These are phyloP conservation scores for Mimosa bimucronata DNA, from an alignment of 306 rosid species.

Conservation along the genomic window DNA sequence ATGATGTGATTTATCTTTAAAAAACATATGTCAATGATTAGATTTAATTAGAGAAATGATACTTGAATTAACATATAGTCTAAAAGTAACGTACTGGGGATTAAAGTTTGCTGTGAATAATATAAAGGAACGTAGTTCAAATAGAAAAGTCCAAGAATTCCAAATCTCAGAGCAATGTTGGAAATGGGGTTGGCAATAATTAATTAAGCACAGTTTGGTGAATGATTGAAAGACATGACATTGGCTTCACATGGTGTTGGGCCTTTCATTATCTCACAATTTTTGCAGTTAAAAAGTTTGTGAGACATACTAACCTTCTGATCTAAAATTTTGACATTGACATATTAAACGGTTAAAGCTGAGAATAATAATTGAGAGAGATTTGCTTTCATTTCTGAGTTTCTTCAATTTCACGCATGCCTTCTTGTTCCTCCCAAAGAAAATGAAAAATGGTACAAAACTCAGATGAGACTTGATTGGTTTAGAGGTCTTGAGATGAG, in stretches of 20 bases:
- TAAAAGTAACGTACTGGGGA: background rate
- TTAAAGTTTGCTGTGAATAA: background rate
- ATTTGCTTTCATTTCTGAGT: slow-evolving; percentile 7
- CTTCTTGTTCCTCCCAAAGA: background rate
- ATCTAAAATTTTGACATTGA: slow-evolving; percentile 31
- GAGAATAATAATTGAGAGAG: slow-evolving; percentile 1
- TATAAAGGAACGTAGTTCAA: slow-evolving; percentile 8
- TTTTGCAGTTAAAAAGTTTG: slow-evolving; percentile 13
- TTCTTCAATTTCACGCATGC: slow-evolving; percentile 18
- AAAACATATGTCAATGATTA: no score
- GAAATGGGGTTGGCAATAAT: slow-evolving; percentile 20
- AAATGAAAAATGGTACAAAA: background rate
- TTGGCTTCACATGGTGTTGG: slow-evolving; percentile 44
- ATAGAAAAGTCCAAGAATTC: slow-evolving; percentile 25
- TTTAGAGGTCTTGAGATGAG: slow-evolving; percentile 18
- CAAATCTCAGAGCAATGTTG: slow-evolving; percentile 24
- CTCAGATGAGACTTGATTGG: background rate
- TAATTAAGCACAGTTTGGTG: slow-evolving; percentile 37
- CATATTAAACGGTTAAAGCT: slow-evolving; percentile 19
- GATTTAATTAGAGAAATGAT: background rate
- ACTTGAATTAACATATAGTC: slow-evolving; percentile 5
- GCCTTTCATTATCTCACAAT: slow-evolving; percentile 23
- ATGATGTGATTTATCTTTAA: background rate
- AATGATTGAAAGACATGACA: slow-evolving; percentile 19
- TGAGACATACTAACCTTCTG: slow-evolving; percentile 21